These are phyloP conservation scores for Nepenthes alata DNA, from an alignment of 179 eudicot species.

Conservation along the genomic window DNA sequence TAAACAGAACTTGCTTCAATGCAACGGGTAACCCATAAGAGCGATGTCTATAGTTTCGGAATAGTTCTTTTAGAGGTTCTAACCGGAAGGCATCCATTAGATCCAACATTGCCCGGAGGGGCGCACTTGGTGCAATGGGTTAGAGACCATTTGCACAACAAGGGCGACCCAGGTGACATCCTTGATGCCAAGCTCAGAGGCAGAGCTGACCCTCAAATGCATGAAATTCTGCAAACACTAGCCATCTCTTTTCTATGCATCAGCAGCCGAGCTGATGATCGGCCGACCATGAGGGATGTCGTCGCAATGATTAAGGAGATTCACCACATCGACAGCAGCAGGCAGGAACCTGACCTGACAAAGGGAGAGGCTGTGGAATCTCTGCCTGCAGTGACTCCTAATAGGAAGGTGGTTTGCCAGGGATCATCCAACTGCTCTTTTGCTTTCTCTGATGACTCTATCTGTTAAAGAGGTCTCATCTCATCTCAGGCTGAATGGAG, in stretches of 20 bases:
- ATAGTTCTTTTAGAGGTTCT: slow-evolving; percentile 76
- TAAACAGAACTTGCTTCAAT: slow-evolving; percentile 65
- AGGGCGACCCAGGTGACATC: slow-evolving; percentile 55
- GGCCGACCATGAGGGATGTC: slow-evolving; percentile 82
- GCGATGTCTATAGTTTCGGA: slow-evolving; percentile 85
- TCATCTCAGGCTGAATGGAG: not conserved
- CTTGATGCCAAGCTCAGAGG: slow-evolving; percentile 74
- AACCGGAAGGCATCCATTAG: slow-evolving; percentile 85
- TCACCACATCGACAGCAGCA: slow-evolving; percentile 38
- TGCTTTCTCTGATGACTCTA: slow-evolving; percentile 72
- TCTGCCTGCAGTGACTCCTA: slow-evolving; percentile 33
- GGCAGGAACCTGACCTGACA: slow-evolving; percentile 33
- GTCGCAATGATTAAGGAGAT: slow-evolving; percentile 90
- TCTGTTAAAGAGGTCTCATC: slow-evolving; percentile 17
- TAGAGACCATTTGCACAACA: slow-evolving; percentile 51
- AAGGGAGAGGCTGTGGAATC: slow-evolving; percentile 29
- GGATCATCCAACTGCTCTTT: slow-evolving; percentile 83
- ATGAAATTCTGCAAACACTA: slow-evolving; percentile 76
- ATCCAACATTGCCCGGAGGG: slow-evolving; percentile 75
- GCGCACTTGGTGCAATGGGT: slow-evolving; percentile 78
- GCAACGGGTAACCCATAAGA: slow-evolving; percentile 68
- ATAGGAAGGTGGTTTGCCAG: slow-evolving; percentile 36
- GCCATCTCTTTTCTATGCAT: slow-evolving; percentile 67
- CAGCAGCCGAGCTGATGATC: slow-evolving; percentile 50
- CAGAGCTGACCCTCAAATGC: slow-evolving; percentile 71